Evolutionary conservation across 208 protist species (phyloP).

Genomic region (Histomonas meleagridis): DNA sequence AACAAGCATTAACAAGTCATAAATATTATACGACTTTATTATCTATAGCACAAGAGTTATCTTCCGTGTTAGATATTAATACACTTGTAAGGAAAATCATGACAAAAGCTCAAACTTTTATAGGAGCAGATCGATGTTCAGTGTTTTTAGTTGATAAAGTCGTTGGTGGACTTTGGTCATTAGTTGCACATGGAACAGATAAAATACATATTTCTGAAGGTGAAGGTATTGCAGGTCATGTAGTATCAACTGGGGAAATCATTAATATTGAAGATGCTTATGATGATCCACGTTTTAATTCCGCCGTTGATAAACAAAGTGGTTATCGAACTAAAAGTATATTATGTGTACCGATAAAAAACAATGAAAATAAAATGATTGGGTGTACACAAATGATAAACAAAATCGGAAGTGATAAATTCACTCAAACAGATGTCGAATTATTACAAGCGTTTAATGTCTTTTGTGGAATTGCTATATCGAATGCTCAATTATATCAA

Average conservation of each 20-base stretch:
- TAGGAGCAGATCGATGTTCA: constrained; percentile 11
- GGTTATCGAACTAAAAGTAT: constrained; percentile 52
- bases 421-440: not conserved
- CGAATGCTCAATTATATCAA: not conserved
- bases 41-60: constrained; percentile 1
- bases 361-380: not conserved
- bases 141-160: constrained; percentile 31
- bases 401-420: not conserved
- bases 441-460: constrained; percentile 6
- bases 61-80: not conserved
- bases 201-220: constrained; percentile 35
- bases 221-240: constrained; percentile 45
- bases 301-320: constrained; percentile 48
- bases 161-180: not conserved
- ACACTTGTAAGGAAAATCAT: constrained; percentile 12
- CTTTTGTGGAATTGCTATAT: constrained; percentile 14
- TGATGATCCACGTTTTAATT: constrained; percentile 54
- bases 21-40: constrained; percentile 5
- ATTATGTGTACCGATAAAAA: constrained; percentile 52
- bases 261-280: constrained; percentile 55
- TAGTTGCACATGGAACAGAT: not conserved
- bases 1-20: not conserved
- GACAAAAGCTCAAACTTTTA: constrained; percentile 34
- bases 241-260: constrained; percentile 44
- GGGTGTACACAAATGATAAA: constrained; percentile 35